phyloP scores from a whole-genome alignment of 1,284 basidiomycete species.

The Naganishia cerealis region DNA sequence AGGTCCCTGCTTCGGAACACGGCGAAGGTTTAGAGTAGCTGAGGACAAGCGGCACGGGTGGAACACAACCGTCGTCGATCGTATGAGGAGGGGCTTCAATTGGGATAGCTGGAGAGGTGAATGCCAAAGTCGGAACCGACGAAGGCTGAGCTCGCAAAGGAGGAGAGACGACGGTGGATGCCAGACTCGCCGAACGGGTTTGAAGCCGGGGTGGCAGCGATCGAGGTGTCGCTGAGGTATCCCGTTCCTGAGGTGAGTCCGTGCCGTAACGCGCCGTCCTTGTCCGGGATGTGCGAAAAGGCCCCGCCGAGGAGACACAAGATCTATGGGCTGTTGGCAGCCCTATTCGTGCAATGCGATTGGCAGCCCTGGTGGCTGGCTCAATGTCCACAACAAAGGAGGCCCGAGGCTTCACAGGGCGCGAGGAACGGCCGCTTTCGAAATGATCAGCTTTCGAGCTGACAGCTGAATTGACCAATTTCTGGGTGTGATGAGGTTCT shows the following conservation, averaged over 20 bases:
- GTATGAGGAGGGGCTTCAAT: neutral
- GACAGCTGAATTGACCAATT: neutral
- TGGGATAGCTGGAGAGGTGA: neutral
- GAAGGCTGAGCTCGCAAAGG: neutral
- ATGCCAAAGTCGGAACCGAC: neutral
- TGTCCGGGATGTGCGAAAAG: neutral
- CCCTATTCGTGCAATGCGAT: neutral
- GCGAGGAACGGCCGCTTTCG: neutral
- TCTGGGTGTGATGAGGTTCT: neutral
- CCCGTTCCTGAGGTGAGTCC: slow-evolving; percentile 4
- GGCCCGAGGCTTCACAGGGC: neutral
- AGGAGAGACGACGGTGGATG: neutral
- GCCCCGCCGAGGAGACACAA: neutral
- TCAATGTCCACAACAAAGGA: no score
- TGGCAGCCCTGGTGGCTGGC: no score
- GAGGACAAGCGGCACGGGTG: neutral
- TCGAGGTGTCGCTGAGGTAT: neutral
- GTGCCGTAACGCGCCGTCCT: neutral
- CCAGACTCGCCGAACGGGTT: neutral
- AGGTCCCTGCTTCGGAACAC: neutral
- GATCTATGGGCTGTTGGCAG: neutral
- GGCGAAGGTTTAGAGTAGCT: neutral
- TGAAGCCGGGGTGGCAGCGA: neutral
- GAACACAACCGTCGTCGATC: neutral
- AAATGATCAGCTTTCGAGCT: no score